Evolutionary conservation across 371 early-diverging fungal genomes (phyloP).

Genomic region (Saksenaea vasiformis): DNA sequence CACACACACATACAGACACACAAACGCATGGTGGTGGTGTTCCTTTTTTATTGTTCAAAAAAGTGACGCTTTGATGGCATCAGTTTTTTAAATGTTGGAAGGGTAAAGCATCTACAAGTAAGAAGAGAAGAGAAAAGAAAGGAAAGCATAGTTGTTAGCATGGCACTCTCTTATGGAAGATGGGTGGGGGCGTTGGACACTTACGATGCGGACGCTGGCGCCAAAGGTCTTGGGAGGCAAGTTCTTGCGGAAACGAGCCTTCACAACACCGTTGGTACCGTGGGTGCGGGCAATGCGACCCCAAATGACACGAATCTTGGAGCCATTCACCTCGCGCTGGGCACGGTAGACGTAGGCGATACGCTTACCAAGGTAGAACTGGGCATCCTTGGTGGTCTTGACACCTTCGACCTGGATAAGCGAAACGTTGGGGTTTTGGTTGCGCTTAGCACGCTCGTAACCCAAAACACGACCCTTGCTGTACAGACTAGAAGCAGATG

Average conservation of each 20-base stretch:
- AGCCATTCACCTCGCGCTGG: conserved; percentile 88
- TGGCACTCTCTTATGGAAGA: no score
- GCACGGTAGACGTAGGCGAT: conserved; percentile 84
- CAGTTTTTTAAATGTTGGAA: conserved; percentile 75
- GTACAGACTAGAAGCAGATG: conserved; percentile 80
- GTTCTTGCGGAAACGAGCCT: conserved; percentile 96
- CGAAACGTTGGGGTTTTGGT: conserved; percentile 87
- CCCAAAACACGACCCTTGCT: conserved; percentile 96
- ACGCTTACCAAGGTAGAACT: conserved; percentile 92
- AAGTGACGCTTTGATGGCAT: neutral
- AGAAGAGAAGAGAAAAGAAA: conserved; percentile 8
- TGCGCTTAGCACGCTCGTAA: conserved; percentile 91
- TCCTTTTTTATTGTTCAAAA: conserved; percentile 1
- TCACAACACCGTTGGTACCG: conserved; percentile 95
- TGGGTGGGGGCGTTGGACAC: conserved; percentile 30
- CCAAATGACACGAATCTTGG: conserved; percentile 96
- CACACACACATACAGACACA: neutral
- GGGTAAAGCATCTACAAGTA: conserved; percentile 86
- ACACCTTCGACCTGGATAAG: conserved; percentile 94
- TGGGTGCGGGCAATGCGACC: conserved; percentile 94
- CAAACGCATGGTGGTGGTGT: neutral
- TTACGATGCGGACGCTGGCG: conserved; percentile 89
- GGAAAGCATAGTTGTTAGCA: neutral
- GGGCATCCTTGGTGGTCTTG: conserved; percentile 81
- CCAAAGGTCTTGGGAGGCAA: conserved; percentile 95